A percentile compares a stretch with the other conserved stretches of the same genome.
These are phyloP conservation scores for Gremmenia infestans DNA, from an alignment of 2,329 filamentous ascomycete species.

Conservation along the genomic window DNA sequence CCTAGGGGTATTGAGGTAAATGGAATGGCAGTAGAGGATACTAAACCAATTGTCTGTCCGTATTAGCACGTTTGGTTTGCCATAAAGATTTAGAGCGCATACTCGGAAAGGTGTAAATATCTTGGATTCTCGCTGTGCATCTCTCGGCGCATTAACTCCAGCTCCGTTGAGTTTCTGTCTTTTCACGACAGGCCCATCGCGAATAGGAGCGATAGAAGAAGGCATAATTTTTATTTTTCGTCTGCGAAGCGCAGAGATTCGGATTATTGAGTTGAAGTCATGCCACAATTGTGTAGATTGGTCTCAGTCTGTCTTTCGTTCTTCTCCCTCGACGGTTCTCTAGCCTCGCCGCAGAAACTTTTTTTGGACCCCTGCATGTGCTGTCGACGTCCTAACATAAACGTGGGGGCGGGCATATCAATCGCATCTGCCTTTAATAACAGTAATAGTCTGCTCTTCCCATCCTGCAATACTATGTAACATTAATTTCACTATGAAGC, in stretches of 20 bases:
- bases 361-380: too few relatives aligned
- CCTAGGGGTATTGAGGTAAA: constrained; percentile 86
- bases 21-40: constrained; percentile 84
- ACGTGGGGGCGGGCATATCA: too few relatives aligned
- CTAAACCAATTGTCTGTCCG: constrained; percentile 77
- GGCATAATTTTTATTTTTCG: constrained; percentile 42
- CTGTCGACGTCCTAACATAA: too few relatives aligned
- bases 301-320: too few relatives aligned
- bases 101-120: constrained; percentile 94
- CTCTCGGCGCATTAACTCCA: constrained; percentile 35
- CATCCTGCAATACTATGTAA: too few relatives aligned
- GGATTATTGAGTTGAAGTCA: not conserved
- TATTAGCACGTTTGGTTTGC: constrained; percentile 12
- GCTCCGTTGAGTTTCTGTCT: constrained; percentile 60
- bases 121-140: constrained; percentile 54
- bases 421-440: too few relatives aligned
- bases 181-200: constrained; percentile 64
- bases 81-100: constrained; percentile 34
- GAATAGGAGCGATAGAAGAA: constrained; percentile 31
- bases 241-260: constrained; percentile 1
- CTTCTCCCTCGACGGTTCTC: too few relatives aligned
- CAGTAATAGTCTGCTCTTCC: too few relatives aligned
- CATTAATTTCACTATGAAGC: not conserved
- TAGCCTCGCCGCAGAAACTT: too few relatives aligned
- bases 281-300: not conserved